Evolutionary conservation across 1,139 yeast genomes (phyloP), one percentile per base, ranked within the genome.

Genomic region (Nakaseomyces bracarensis): DNA sequence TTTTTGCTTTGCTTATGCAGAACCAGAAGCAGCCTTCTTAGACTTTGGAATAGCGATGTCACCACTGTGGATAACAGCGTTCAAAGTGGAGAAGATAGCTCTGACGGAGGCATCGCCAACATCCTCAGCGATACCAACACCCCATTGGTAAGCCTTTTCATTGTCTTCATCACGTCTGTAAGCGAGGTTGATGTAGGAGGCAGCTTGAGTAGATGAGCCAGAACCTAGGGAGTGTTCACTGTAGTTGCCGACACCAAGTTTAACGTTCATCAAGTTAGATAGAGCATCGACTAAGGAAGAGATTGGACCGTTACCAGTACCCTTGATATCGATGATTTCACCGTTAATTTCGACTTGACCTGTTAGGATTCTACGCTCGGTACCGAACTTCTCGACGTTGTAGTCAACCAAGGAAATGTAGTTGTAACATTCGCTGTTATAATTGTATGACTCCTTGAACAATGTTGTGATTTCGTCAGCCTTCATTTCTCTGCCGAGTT

Each of bases 301-400:
- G 54, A 91, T 82, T 46, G 96, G 97, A 64, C 97, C 98, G 62
- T 91, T 91, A 61, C 97, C 97, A 39, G 67, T 64, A 52, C 97
- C 97, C 40, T 65, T 61, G 35, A 85, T 69, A 37, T 65, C 63
- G 41, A 71, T 62, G 16, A 61, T 48, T 15, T 35, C 38, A 43
- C 79, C 86, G 44, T 74, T 69, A 16, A 67, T 52, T 28, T 61
- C 53, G 36, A 79, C 64, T 38, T 65, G 67, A 45, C 81, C 85
- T 16, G 60, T 61, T 52, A 79, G 66, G 42, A 63, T 61, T 58
- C 81, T 75, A 48, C 65, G 67, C 36, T 69, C 70, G 36, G 61
- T 54, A 40, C 62, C 65, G 11, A 60, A 46, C 48, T 68, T 72
- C 50, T 66, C 54, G 38, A 69, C 64, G 36, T 61, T 59, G 49